Evolutionary conservation across 2,329 filamentous ascomycete genomes (phyloP), one percentile per base, ranked within the genome.

Genomic region (Penicillium sumatraense): DNA sequence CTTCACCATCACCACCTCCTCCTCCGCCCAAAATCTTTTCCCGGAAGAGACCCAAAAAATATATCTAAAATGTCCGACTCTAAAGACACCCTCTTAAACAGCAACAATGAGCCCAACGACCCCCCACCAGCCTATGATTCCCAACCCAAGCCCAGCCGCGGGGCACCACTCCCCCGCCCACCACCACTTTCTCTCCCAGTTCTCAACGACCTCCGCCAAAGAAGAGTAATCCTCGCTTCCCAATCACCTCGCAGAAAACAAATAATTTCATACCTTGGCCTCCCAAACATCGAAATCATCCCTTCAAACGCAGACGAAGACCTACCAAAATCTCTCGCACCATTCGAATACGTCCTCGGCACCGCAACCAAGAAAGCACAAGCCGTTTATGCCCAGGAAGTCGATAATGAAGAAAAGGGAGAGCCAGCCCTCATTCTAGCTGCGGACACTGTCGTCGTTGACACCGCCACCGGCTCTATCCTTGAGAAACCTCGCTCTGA

Each of bases 401-500:
- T 87, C 63, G 72, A 86, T 66, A 83, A 84, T 56, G 72, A 76
- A 52, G 74, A 66, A 29, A 72, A 79, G 54, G 84, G 81, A 52
- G 95, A 97, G 63, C 92, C 92, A 0, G 88, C 86, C 6, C 81
- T 98, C 14, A 91, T 98, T 54, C 88, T 98, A 56, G 87, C 92
- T 0, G 93, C 93, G 31, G 93, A 98, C 72, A 98, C 95, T 0
- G 82, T 99, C 53, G 90, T 99, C 58, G 89, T 95, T 13, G 71
- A 77, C 45, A 88, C 86, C 9, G 82, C 85, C 10, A 79, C 84
- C 36, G 93, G 93, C 0, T 81, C 84, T 49, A 91, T 99, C 50
- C 79, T 99, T 2, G 95, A 99, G 81, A 99, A 99, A 78, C 95
- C 95, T 10, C 82, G 87, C 50, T 90, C 80, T 58, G 90, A 93